Evolutionary conservation across 306 rosid genomes (phyloP), one percentile per base, ranked within the genome.

Genomic region (Cucurbita ficifolia): DNA sequence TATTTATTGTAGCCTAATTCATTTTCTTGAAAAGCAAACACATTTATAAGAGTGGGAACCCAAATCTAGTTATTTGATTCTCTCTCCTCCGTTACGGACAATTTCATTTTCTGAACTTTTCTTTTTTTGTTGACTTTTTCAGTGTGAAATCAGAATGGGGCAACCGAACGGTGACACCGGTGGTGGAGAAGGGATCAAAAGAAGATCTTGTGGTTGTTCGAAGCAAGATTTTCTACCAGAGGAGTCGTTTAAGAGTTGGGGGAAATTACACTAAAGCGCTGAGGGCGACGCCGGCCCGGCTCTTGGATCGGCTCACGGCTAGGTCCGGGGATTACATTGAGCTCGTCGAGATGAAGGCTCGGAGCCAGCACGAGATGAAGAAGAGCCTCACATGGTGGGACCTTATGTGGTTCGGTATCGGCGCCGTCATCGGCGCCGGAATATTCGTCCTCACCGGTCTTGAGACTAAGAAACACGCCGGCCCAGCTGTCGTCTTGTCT

Each of bases 311-410:
- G 57, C 42, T 88, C 33, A 7, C 75, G 69, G 69, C 87, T 24
- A 82, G 96, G 43, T 92, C 98, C 16, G 7, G 8, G 49, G 96
- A 89, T 29, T 70, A 73, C 0, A 73, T 82, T 7, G 98, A 92
- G 84, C 69, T 92, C 4, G 91, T 90, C 48, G 92, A 88, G 18
- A 5, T 90, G 77, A 87, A 82, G 83, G 87, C 87, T 2, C 80
- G 75, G 79, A 92, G 98, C 78, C 72, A 76, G 16, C 61, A 85
- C 70, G 89, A 86, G 73, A 92, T 92, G 98, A 92, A 90, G 91
- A 90, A 86, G 78, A 85, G 83, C 36, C 87, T 92, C 13, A 87
- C 68, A 5, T 93, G 98, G 98, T 90, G 98, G 98, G 98, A 90
- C 67, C 86, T 93, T 4, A 86, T 90, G 51, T 93, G 98, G 97